Percentiles rank a stretch among this genome's conserved stretches.
phyloP scores from a whole-genome alignment of 768 basidiomycete genomes.

The Mycena leptocephala region DNA sequence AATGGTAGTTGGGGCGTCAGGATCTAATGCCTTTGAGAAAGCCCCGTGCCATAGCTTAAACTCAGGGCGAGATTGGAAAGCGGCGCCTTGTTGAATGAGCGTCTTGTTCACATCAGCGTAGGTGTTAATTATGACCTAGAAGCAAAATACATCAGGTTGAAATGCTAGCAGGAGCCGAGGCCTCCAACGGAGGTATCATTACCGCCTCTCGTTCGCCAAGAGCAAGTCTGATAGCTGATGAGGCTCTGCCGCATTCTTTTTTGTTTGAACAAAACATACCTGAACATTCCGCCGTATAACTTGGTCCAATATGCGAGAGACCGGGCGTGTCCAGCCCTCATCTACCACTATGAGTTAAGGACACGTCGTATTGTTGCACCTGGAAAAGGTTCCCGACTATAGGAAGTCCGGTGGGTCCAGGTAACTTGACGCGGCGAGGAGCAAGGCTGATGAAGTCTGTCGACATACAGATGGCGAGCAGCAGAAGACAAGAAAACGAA shows the following conservation, averaged over 20 bases:
- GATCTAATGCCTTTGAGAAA: conserved; percentile 22
- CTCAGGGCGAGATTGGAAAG: conserved; percentile 30
- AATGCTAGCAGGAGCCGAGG: background rate
- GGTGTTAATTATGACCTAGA: conserved; percentile 26
- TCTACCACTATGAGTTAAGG: background rate
- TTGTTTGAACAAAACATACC: background rate
- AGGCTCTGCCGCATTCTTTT: no score
- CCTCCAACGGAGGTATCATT: background rate
- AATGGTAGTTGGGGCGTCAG: conserved; percentile 24
- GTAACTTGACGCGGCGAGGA: conserved; percentile 19
- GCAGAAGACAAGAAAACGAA: background rate
- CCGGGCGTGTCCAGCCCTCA: conserved; percentile 24
- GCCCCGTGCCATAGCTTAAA: conserved; percentile 29
- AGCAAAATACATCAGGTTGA: background rate
- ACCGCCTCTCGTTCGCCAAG: conserved; percentile 29
- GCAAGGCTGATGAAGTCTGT: background rate
- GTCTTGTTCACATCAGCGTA: conserved; percentile 20
- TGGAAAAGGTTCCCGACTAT: conserved; percentile 26
- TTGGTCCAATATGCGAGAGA: conserved; percentile 24
- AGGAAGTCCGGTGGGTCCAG: conserved; percentile 19
- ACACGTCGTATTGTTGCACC: no score
- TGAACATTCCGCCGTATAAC: conserved; percentile 29
- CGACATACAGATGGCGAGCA: background rate
- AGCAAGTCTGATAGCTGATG: conserved; percentile 16
- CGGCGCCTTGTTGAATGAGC: conserved; percentile 30